Base-by-base conservation (phyloP, 2,329 filamentous ascomycete genomes). In the Cryphonectria naterciae region DNA sequence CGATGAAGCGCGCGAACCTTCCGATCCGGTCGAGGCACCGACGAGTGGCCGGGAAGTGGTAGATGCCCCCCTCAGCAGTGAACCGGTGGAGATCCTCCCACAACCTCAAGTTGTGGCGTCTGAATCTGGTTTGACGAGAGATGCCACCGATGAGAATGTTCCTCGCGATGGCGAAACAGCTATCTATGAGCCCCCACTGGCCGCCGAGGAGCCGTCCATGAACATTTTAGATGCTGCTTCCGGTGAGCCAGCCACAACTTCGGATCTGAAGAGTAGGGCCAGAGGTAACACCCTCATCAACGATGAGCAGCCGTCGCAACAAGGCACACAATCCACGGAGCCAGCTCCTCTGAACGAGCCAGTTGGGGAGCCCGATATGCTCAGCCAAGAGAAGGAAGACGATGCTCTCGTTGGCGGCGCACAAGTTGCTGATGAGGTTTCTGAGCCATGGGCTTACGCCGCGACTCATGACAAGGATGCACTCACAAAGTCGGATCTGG, bases 1-100 rank as follows among this genome's bases (percentile, higher is more conserved):
- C 10, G 54, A 68, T 35, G 64, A 70, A 41, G 35, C 67, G 35
- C 49, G 65, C 62, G 66, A 70, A 41, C 56, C 62, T 25, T 41
- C 17, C 43, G 64, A 28, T 22, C 4, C 39, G 19, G 41, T 37
- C 15, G 64, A 65, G 17, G 66, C 37, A 25, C 22, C 43, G 28
- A 25, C 58, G 13, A 37, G 43, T 22, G 28, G 41, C 58, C 10
- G 10, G 4, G 19, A 25, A 15, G 28, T 2, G 17, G 28, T 52
- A 32, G 54, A 65, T 22, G 39, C 35, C 25, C 17, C 4, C n/a
- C 28, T 43, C 19, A 32, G 37, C n/a, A 61, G 15, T 61, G 39
- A 32, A 6, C n/a, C 69, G 7, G 28, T 41, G 65, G 22, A 43
- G 41, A 61, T 25, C 22, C 32, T 32, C 35, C 52, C 22, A 49